Evolutionary conservation across 2,329 filamentous ascomycete genomes (phyloP).

Genomic region (Penicillium sp.): DNA sequence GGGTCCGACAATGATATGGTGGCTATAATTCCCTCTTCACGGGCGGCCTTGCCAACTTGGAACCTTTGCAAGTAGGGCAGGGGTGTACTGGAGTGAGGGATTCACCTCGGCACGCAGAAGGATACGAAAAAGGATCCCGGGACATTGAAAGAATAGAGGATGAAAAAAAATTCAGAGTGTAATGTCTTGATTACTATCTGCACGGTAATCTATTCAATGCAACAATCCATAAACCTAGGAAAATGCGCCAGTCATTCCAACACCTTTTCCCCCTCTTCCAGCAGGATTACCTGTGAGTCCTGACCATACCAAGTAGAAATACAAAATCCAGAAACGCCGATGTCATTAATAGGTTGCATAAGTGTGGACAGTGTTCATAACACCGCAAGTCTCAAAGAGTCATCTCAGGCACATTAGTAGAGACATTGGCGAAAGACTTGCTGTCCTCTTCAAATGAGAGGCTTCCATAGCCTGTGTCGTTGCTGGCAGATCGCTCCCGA

Average conservation of each 20-base stretch:
- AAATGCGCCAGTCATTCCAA: conserved; percentile 1
- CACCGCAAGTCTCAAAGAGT: conserved; percentile 1
- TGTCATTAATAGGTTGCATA: conserved; percentile 1
- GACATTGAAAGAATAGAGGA: too few relatives aligned
- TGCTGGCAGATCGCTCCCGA: conserved; percentile 37
- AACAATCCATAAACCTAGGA: not conserved
- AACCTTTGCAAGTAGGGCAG: too few relatives aligned
- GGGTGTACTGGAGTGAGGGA: too few relatives aligned
- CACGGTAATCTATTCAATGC: too few relatives aligned
- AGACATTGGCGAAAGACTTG: conserved; percentile 3
- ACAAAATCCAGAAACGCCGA: conserved; percentile 15
- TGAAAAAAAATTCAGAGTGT: too few relatives aligned
- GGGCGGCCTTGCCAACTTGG: too few relatives aligned
- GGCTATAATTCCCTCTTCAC: too few relatives aligned
- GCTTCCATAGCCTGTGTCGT: conserved; percentile 45
- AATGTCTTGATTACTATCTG: too few relatives aligned
- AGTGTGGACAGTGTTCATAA: not conserved
- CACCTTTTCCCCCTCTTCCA: conserved; percentile 3
- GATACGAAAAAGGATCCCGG: too few relatives aligned
- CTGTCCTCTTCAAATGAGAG: conserved; percentile 25
- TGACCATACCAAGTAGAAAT: conserved; percentile 2
- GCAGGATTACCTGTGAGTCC: not conserved
- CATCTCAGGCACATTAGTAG: conserved; percentile 12
- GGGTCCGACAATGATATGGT: too few relatives aligned
- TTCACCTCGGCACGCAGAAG: too few relatives aligned